Percentiles rank a stretch among this genome's conserved stretches.
Conservation (phyloP, 805 yeast species). For the Kodamaea neixiangensis region DNA sequence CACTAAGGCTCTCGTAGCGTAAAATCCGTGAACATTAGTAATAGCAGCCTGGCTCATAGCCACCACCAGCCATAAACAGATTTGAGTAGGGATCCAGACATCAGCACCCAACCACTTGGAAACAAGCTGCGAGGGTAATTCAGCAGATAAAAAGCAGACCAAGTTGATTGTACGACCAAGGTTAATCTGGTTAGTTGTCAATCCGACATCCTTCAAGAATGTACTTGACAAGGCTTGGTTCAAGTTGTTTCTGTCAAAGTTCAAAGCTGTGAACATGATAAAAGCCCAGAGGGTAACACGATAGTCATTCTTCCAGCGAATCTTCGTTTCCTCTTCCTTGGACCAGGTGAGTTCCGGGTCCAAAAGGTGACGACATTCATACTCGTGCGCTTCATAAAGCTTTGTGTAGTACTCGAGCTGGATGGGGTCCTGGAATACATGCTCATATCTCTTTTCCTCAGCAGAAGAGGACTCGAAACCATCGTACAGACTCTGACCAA, state of each 20-base stretch:
- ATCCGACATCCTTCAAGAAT: conserved; percentile 21
- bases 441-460: conserved; percentile 2
- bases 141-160: conserved; percentile 25
- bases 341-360: conserved; percentile 54
- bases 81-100: conserved; percentile 27
- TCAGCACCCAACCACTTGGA: conserved; percentile 29
- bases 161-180: conserved; percentile 24
- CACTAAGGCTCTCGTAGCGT: conserved; percentile 23
- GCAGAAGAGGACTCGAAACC: conserved; percentile 1
- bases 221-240: conserved; percentile 27
- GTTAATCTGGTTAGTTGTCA: conserved; percentile 26
- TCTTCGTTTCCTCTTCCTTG: conserved; percentile 20
- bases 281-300: conserved; percentile 25
- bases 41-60: conserved; percentile 24
- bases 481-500: conserved; percentile 4
- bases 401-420: conserved; percentile 47
- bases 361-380: conserved; percentile 56
- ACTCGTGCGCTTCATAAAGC: conserved; percentile 48
- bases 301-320: conserved; percentile 24
- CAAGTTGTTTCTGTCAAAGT: conserved; percentile 27
- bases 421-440: conserved; percentile 38
- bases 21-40: conserved; percentile 21
- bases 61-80: conserved; percentile 25
- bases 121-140: conserved; percentile 27
- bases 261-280: conserved; percentile 24